Conservation (phyloP, 2,329 filamentous ascomycete species). For the Phoma sp. region DNA sequence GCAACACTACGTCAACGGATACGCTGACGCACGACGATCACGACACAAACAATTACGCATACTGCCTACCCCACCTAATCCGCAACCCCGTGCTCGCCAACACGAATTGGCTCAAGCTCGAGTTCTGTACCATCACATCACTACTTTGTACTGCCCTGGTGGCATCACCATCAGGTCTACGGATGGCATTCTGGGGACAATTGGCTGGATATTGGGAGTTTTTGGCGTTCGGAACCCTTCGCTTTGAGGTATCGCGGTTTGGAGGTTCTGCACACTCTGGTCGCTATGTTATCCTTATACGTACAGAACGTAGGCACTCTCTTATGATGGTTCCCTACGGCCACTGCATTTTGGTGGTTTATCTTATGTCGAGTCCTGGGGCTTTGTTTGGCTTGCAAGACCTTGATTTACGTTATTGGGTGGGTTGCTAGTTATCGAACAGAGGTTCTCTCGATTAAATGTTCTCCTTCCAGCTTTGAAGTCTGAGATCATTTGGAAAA, state of each 20-base stretch:
- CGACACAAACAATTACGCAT: not conserved
- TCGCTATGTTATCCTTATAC: constrained; percentile 7
- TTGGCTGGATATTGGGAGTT: constrained; percentile 1
- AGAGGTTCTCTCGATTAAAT: not conserved
- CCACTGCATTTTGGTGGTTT: not conserved
- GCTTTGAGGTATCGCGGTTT: not conserved
- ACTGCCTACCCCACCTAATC: not conserved
- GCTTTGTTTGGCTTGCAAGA: not conserved
- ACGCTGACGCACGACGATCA: not conserved
- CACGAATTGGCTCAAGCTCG: not conserved
- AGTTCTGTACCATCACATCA: constrained; percentile 10
- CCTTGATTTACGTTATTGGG: not conserved
- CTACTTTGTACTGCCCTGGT: constrained; percentile 10
- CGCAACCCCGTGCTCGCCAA: not conserved
- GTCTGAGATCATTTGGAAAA: not conserved
- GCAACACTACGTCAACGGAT: not conserved
- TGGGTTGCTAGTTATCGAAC: not conserved
- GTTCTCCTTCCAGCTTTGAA: too few species aligned
- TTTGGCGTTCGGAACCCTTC: constrained; percentile 5
- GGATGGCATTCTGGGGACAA: not conserved
- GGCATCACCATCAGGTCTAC: constrained; percentile 5
- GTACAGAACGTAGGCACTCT: constrained; percentile 4
- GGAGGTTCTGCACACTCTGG: constrained; percentile 1
- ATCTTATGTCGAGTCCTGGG: not conserved
- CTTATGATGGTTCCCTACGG: constrained; percentile 4